phyloP scores from a whole-genome alignment of 169 alveolate species.

The Eimeria acervulina region DNA sequence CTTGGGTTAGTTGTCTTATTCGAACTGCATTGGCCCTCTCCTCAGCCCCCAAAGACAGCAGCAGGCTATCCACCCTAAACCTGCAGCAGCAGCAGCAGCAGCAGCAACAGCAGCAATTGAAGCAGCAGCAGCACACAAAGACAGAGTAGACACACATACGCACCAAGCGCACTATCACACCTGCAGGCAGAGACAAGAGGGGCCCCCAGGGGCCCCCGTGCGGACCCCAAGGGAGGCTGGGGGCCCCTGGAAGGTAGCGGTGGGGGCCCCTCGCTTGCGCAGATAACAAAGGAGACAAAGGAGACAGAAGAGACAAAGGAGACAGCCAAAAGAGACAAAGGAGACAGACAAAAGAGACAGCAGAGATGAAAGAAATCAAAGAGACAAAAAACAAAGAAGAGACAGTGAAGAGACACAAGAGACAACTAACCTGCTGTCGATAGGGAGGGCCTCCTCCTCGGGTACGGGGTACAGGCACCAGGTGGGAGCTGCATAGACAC shows the following conservation, averaged over 20 bases:
- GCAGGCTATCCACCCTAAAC: slow-evolving; percentile 39
- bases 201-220: background rate
- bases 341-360: background rate
- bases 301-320: no score
- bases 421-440: slow-evolving; percentile 59
- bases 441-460: slow-evolving; percentile 41
- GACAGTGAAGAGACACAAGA: background rate
- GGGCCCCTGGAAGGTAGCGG: background rate
- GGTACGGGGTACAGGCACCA: background rate
- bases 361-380: background rate
- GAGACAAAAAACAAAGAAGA: background rate
- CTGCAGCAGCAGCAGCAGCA: slow-evolving; percentile 25
- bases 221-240: background rate
- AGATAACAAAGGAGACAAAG: background rate
- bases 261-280: background rate
- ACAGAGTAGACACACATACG: background rate
- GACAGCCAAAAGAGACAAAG: no score
- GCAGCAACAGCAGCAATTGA: slow-evolving; percentile 15
- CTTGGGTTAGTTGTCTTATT: background rate
- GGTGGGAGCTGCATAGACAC: background rate
- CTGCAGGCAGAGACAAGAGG: background rate
- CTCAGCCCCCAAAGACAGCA: slow-evolving; percentile 18
- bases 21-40: background rate
- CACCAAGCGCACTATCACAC: background rate
- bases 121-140: background rate